These are phyloP conservation scores for Daphne laureola DNA, from an alignment of 441 rosid genomes.

Conservation along the genomic window DNA sequence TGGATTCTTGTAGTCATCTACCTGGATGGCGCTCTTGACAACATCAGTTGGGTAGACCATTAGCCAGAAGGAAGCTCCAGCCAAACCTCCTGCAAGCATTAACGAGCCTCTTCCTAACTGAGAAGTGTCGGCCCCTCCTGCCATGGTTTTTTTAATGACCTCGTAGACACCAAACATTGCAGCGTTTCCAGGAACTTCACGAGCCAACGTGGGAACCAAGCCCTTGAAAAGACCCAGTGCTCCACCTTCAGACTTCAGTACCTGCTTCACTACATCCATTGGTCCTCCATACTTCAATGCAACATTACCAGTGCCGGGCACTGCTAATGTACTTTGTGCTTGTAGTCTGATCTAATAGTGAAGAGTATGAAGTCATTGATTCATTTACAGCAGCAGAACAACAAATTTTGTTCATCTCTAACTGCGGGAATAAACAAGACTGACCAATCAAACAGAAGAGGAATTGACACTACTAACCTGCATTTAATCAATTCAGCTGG, in stretches of 20 bases:
- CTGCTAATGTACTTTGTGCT: constrained; percentile 69
- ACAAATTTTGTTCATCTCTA: too few relatives aligned
- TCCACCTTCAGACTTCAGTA: constrained; percentile 77
- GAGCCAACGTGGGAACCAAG: constrained; percentile 66
- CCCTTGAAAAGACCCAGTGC: constrained; percentile 75
- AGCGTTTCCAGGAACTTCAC: constrained; percentile 85
- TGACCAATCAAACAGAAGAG: constrained; percentile 5
- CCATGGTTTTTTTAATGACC: constrained; percentile 53
- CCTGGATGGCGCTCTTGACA: constrained; percentile 78
- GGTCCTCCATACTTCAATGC: constrained; percentile 79
- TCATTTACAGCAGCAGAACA: neutral
- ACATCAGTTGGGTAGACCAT: constrained; percentile 81
- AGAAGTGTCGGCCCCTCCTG: constrained; percentile 79
- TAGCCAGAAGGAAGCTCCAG: constrained; percentile 73
- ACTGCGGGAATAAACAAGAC: too few relatives aligned
- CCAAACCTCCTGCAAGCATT: constrained; percentile 70
- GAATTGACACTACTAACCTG: constrained; percentile 34
- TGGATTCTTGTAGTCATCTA: constrained; percentile 69
- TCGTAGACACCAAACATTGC: constrained; percentile 72
- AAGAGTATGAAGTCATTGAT: too few relatives aligned
- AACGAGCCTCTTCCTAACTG: constrained; percentile 68
- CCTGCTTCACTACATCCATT: constrained; percentile 85
- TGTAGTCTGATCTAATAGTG: constrained; percentile 47
- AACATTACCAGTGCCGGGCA: constrained; percentile 36
- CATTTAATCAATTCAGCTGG: constrained; percentile 89